Base-by-base conservation (phyloP, 495 filamentous ascomycete genomes). In the Penicillium pulvis region DNA sequence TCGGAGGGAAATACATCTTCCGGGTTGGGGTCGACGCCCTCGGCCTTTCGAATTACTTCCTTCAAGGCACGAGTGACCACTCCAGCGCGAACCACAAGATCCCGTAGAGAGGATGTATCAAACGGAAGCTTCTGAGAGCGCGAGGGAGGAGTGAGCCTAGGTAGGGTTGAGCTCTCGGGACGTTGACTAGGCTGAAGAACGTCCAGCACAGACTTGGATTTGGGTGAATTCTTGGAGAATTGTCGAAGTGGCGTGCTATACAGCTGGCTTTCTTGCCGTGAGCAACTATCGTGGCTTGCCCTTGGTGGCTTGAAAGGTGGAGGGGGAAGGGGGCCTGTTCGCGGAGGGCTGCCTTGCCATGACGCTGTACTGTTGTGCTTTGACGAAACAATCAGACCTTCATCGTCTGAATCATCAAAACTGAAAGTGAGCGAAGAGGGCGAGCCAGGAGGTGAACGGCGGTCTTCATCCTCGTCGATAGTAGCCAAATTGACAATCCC, bases 401-500 rank as follows among this genome's bases (percentile, higher is more conserved):
- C 86, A 3, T 85, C 85, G 28, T 88, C 76, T 49, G 87, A 87
- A 55, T 78, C 80, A 46, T 86, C 82, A 55, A 81, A 81, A 45
- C 81, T 83, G 58, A 81, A 78, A 12, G 71, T 79, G 17, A 81
- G 74, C 7, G 80, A 82, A 9, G 74, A 77, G 2, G 82, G 81
- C 6, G 82, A 83, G 11, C 73, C 67, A 14, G 82, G 79, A 10
- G 79, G 77, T 1, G 79, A 75, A 26, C 71, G 68, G 19, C 70
- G 70, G 26, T 77, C 72, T 19, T 88, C 83, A 41, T 93, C 91
- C 47, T 94, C 90, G 56, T 94, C 88, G 33, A 91, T 85, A 2
- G 90, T 92, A 33, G 91, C 91, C 10, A 96, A 78, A 31, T 90
- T 88, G 62, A 96, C 91, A 47, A 96, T 93, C 16, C 88, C 87